Conservation (phyloP, 2,329 filamentous ascomycete genomes). For the Domatiomyces catenatus region DNA sequence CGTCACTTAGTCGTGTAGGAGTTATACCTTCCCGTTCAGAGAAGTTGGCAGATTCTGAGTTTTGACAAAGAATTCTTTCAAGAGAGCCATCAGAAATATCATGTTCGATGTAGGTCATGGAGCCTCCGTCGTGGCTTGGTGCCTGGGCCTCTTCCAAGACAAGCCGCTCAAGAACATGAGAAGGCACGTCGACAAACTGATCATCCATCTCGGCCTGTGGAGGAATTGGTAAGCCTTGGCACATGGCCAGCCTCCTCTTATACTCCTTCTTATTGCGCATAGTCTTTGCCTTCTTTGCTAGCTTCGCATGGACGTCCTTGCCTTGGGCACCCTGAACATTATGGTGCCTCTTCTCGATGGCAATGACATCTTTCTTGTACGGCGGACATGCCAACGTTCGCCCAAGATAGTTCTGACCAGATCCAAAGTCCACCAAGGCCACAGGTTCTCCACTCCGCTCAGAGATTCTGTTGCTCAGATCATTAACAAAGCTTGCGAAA, state of each 20-base stretch:
- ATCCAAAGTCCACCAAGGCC: conserved; percentile 86
- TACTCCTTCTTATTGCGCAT: conserved; percentile 64
- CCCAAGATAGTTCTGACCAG: conserved; percentile 90
- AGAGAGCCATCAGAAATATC: conserved; percentile 30
- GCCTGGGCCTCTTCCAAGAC: conserved; percentile 1
- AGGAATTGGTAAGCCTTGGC: conserved; percentile 1
- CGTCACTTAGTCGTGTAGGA: background rate
- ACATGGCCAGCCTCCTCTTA: conserved; percentile 14
- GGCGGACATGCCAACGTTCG: conserved; percentile 70
- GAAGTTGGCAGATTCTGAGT: background rate
- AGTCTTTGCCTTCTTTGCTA: conserved; percentile 57
- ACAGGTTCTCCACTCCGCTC: conserved; percentile 31
- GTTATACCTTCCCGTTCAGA: background rate
- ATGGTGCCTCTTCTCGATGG: conserved; percentile 71
- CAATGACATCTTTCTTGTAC: conserved; percentile 75
- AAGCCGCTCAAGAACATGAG: conserved; percentile 1
- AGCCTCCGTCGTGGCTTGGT: conserved; percentile 14
- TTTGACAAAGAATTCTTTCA: conserved; percentile 21
- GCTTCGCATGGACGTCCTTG: conserved; percentile 67
- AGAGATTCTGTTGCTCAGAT: conserved; percentile 43
- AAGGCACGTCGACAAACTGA: background rate
- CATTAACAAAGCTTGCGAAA: conserved; percentile 73
- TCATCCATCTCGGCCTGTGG: conserved; percentile 1
- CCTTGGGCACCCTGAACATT: conserved; percentile 75
- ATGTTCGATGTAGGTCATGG: conserved; percentile 30